Evolutionary conservation across 169 alveolate species (phyloP).

Genomic region (Eimeria nieschulzi): DNA sequence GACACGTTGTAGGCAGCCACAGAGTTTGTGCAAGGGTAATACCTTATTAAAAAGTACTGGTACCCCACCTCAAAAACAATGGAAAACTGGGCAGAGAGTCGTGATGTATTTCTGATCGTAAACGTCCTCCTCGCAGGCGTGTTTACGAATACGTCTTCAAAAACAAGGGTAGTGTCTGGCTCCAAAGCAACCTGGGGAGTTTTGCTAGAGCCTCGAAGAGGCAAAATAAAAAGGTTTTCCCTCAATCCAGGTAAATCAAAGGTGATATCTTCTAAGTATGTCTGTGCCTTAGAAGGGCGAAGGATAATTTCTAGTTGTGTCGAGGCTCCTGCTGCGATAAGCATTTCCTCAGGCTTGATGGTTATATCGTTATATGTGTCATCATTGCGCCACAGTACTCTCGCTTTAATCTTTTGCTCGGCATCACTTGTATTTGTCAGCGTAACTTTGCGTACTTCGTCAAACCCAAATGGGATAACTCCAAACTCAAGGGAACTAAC

Average conservation of each 20-base stretch:
- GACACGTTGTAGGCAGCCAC: too few species aligned
- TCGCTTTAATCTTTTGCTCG: slow-evolving; percentile 37
- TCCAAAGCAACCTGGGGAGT: slow-evolving; percentile 85
- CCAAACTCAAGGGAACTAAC: slow-evolving; percentile 92
- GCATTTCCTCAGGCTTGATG: slow-evolving; percentile 7
- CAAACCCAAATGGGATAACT: slow-evolving; percentile 91
- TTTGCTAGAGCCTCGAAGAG: slow-evolving; percentile 69
- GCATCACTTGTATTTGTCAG: slow-evolving; percentile 92
- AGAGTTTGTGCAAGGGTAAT: too few species aligned
- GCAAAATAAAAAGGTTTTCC: slow-evolving; percentile 20
- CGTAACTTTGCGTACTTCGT: slow-evolving; percentile 87
- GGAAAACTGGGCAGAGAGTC: slow-evolving; percentile 42
- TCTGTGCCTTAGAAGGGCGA: slow-evolving; percentile 61
- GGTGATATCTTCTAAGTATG: slow-evolving; percentile 56
- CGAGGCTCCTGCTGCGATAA: slow-evolving; percentile 37
- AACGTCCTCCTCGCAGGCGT: slow-evolving; percentile 85
- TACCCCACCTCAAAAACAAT: slow-evolving; percentile 51
- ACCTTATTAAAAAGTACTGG: background rate
- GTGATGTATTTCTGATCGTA: slow-evolving; percentile 77
- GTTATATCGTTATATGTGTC: slow-evolving; percentile 48
- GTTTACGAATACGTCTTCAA: slow-evolving; percentile 89
- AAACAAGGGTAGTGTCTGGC: slow-evolving; percentile 91
- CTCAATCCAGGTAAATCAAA: slow-evolving; percentile 42
- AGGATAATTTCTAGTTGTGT: slow-evolving; percentile 9
- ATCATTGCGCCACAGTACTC: slow-evolving; percentile 16